Base-by-base conservation (phyloP, 2,329 filamentous ascomycete species). In the Fusarium sp. region DNA sequence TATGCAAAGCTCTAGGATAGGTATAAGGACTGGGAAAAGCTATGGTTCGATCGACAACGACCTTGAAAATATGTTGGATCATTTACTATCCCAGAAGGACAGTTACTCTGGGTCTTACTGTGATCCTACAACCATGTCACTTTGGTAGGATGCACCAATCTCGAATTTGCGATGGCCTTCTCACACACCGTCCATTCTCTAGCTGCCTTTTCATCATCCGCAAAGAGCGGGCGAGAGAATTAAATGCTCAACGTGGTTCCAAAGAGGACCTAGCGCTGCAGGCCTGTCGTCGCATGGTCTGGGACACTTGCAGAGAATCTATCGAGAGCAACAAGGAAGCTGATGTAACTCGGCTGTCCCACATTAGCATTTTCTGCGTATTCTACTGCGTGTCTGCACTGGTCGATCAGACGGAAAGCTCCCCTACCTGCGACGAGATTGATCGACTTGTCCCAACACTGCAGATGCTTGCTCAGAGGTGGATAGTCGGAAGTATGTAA, bases 401-500 rank as follows among this genome's bases (percentile, higher is more conserved):
- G 33, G 14, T 46, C 0, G 27, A 24, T 7, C 20, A 66, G 1
- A 1, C 6, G 0, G 6, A 9, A 31, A 10, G 17, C 14, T 5
- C 10, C 20, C 12, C 29, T 14, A 11, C 20, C 1, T 9, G 5
- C 7, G 11, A 44, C 4, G n/a, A 62, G 14, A 35, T 12, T 40
- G 11, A 20, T 4, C 16, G 29, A 6, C 24, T 60, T 24, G 20
- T 20, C 2, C 20, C 58, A 6, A 17, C 12, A 2, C n/a, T 63
- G 11, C 14, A 27, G 5, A 55, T 16, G 11, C 29, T 58, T 16
- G 22, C 42, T 1, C 12, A 17, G 3, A 63, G 42, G 35, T 64
- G 58, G 58, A 44, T 31, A 4, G 55, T 55, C 7, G 42, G 29
- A 9, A 4, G 67, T 69, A 22, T 20, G 46, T 62, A 10, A 22